Base-by-base conservation (phyloP, 257 asterid genomes). In the Fraxinus cuspidata region DNA sequence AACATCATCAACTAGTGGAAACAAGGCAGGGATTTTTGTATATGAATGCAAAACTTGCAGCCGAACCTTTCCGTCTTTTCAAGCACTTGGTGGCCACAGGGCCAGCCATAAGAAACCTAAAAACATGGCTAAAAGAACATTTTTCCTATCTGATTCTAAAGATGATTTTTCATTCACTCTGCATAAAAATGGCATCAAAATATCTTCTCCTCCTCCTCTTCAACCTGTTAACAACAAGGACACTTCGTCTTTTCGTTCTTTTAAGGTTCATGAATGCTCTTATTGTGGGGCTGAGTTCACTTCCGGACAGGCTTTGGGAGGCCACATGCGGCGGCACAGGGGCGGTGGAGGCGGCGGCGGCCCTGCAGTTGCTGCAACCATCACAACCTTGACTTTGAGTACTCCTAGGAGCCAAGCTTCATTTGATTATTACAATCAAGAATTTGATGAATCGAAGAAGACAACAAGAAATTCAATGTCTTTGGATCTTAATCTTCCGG, bases 71-170 rank as follows among this genome's bases (percentile, higher is more conserved):
- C 68, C 87, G 0, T 91, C 94, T 1, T 91, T 91, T 74, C 94
- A 91, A 71, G 96, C 96, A 70, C 87, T 91, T 3, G 96, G 96
- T 1, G 96, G 96, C 76, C 96, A 89, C 86, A 85, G 96, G 40
- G 86, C 96, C 35, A 91, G 96, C 87, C 96, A 89, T 74, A 84
- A 82, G 77, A 91, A 89, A 77, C 86, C 89, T 5, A 89, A 74
- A 42, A 83, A 76, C 70, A 89, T 83, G 78, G 78, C 78, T 19
- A 83, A 47, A 18, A 1, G 53, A 25, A 42, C 84, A 1, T 74
- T 0, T 25, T 67, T 58, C 29, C 21, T 74, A 10, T 84, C 84
- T 42, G 86, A 85, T 72, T 63, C 69, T 25, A 88, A 83, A 6
- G 96, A 88, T 7, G 89, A 86, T 73, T 83, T 80, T 28, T 82